A percentile compares a stretch with the other conserved stretches of the same genome.
These are phyloP conservation scores for Geotrichum bryndzae DNA, from an alignment of 1,139 yeast species.

Conservation along the genomic window DNA sequence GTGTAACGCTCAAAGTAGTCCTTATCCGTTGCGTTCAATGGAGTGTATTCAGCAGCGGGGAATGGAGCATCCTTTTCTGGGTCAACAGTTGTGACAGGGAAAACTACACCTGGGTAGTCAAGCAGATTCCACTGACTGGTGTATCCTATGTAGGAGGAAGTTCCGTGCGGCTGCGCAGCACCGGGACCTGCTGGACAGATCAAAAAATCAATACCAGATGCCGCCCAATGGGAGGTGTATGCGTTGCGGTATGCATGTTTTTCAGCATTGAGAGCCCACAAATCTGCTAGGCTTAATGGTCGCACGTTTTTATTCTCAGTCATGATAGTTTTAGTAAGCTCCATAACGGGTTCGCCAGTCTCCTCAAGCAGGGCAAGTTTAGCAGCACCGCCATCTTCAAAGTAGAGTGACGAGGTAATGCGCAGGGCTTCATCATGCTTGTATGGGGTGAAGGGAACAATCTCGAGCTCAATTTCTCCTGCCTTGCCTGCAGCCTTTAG, in stretches of 20 bases:
- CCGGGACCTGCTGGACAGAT: slow-evolving; percentile 65
- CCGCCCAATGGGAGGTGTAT: slow-evolving; percentile 39
- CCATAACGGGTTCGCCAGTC: slow-evolving; percentile 45
- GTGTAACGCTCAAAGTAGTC: slow-evolving; percentile 30
- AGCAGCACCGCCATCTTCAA: slow-evolving; percentile 46
- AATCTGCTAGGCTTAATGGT: slow-evolving; percentile 29
- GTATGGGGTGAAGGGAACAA: slow-evolving; percentile 43
- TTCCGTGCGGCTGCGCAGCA: slow-evolving; percentile 64
- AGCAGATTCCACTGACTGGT: slow-evolving; percentile 47
- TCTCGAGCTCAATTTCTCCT: slow-evolving; percentile 31
- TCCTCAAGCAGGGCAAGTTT: slow-evolving; percentile 30
- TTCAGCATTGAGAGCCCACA: slow-evolving; percentile 36
- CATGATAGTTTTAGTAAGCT: slow-evolving; percentile 23
- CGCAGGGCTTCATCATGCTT: slow-evolving; percentile 36
- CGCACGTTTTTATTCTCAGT: slow-evolving; percentile 21
- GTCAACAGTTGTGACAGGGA: slow-evolving; percentile 50
- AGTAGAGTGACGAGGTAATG: slow-evolving; percentile 40
- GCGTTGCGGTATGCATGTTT: slow-evolving; percentile 33
- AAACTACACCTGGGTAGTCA: slow-evolving; percentile 47
- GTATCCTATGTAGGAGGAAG: slow-evolving; percentile 62
- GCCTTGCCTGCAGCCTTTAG: slow-evolving; percentile 26
- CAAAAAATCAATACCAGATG: slow-evolving; percentile 59
- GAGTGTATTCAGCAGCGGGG: slow-evolving; percentile 27
- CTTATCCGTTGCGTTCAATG: slow-evolving; percentile 31
- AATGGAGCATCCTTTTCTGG: slow-evolving; percentile 35